Evolutionary conservation across 257 asterid species (phyloP), one percentile per base, ranked within the genome.

Genomic region (Nicotiana sylvestris): DNA sequence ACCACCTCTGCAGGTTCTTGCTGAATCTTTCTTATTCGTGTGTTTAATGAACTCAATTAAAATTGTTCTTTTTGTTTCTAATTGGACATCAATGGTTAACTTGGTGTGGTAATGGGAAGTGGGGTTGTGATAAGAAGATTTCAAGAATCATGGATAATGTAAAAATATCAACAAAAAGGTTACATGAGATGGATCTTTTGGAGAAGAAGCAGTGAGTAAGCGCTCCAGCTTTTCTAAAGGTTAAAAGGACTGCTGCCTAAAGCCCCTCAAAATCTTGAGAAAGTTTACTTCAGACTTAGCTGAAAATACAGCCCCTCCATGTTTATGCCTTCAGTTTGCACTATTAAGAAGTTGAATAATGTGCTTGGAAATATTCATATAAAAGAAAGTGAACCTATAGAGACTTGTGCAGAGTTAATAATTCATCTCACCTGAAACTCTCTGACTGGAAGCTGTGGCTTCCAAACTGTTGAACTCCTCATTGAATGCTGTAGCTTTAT

Each of bases 1-100:
- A 13, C 96, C 98, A 0, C 99, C 99, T 9, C 83, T 94, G 5
- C 91, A 93, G 98, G 99, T 94, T 39, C 12, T 35, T 77, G 29
- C 64, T 74, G 10, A 43, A 49, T 81, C 82, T 68, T 46, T 49
- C 32, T 27, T 39, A 51, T 69, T 64, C 51, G 62, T 3, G 39
- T 78, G 81, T 66, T 65, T 2, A 32, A 49, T 66, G 46, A 37
- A 51, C 66, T 17, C 25, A 10, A 15, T 46, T 9, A 43, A 39
- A 29, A 1, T 65, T 66, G 32, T 21, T 62, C 57, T 15, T 15
- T 62, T 37, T 60, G 35, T 66, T 30, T 37, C 60, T 61, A 46
- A 79, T 79, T 79, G 82, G 72, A 15, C n/a, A 16, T 27, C 68
- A 9, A 29, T 64, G 69, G 17, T 61, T 21, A 9, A 33, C 72